Evolutionary conservation across 768 basidiomycete genomes (phyloP).

Genomic region (Mycena capillaripes): DNA sequence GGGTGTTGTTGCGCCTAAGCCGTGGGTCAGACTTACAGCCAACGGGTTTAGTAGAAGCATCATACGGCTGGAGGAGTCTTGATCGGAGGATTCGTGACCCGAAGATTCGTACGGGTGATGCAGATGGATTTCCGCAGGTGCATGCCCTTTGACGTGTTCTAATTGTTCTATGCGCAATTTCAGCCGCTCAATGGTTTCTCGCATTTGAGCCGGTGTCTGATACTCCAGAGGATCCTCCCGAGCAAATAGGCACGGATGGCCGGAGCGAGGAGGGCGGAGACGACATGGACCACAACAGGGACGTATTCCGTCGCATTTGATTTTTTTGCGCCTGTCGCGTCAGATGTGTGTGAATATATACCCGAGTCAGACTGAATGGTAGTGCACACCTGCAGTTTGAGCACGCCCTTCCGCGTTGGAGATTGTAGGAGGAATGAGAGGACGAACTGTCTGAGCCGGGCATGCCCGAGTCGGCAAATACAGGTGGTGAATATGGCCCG

Average conservation of each 20-base stretch:
- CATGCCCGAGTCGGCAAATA: no score
- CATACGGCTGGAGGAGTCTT: not conserved
- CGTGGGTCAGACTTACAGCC: no score
- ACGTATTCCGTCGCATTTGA: constrained; percentile 17
- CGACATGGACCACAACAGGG: constrained; percentile 12
- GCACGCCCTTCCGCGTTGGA: constrained; percentile 7
- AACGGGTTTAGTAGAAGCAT: no score
- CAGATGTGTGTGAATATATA: not conserved
- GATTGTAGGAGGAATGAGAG: not conserved
- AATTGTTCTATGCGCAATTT: not conserved
- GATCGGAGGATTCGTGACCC: no score
- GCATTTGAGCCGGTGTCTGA: constrained; percentile 20
- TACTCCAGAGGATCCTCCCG: not conserved
- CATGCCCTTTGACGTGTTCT: not conserved
- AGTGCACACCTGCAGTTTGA: not conserved
- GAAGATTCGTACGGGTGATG: not conserved
- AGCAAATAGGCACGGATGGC: not conserved
- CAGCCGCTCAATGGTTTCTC: not conserved
- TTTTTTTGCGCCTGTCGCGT: not conserved
- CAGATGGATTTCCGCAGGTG: not conserved
- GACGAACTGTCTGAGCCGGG: not conserved
- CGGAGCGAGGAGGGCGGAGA: constrained; percentile 9
- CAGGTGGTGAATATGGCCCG: no score
- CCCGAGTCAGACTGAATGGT: not conserved
- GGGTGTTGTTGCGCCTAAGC: no score